Conservation (phyloP, 495 filamentous ascomycete genomes). For the Xylaria curta region DNA sequence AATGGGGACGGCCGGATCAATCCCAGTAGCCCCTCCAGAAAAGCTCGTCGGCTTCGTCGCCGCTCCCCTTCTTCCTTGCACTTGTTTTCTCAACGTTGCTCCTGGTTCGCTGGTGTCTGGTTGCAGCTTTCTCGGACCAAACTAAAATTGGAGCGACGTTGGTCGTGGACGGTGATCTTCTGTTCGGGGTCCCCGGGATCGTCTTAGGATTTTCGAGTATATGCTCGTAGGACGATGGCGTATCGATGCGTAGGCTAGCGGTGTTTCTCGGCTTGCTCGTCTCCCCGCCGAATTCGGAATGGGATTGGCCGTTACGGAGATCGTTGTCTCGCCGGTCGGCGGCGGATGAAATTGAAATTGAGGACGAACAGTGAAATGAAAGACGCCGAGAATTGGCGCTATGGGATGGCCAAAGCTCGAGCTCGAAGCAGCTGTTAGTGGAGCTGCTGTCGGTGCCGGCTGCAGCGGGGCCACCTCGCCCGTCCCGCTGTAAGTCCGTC, state of each 20-base stretch:
- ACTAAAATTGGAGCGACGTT: neutral
- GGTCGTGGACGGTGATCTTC: neutral
- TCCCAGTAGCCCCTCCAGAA: slow-evolving; percentile 38
- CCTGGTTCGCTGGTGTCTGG: slow-evolving; percentile 6
- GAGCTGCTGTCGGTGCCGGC: slow-evolving; percentile 25
- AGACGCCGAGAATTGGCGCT: slow-evolving; percentile 13
- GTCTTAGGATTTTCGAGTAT: neutral
- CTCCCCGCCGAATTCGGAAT: neutral
- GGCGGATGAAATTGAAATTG: neutral
- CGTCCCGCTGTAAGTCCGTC: slow-evolving; percentile 27
- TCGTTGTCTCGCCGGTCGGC: neutral
- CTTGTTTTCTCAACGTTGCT: neutral
- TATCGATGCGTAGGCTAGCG: neutral
- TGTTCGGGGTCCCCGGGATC: neutral
- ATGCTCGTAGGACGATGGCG: neutral
- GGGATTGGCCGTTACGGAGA: neutral
- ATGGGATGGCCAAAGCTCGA: slow-evolving; percentile 26
- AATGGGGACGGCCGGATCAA: neutral
- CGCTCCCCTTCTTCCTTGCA: slow-evolving; percentile 5
- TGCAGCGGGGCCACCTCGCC: slow-evolving; percentile 25
- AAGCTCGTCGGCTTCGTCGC: slow-evolving; percentile 16
- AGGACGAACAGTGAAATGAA: neutral
- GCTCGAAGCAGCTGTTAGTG: slow-evolving; percentile 23
- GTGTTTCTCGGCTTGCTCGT: neutral
- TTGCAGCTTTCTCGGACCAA: neutral